Evolutionary conservation across 257 asterid genomes (phyloP), one percentile per base, ranked within the genome.

Genomic region (Ballota nigra): DNA sequence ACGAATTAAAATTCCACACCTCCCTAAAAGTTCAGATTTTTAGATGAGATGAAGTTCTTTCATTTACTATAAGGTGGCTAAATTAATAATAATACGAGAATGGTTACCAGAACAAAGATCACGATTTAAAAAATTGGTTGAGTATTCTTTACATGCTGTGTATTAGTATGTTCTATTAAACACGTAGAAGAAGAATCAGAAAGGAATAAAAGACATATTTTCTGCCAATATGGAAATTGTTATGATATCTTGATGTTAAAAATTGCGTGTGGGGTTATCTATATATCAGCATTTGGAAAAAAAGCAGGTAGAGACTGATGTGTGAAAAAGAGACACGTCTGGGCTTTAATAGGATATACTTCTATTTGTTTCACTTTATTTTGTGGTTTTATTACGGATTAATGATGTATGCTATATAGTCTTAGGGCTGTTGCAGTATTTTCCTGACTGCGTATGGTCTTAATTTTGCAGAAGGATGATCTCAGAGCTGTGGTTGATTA

Each of bases 401-500:
- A 62, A 16, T 22, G 15, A 15, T 20, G 3, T 29, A 20, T 68
- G 63, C 64, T 19, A 13, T 34, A 33, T 11, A 28, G 33, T 59
- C 40, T 28, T 33, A 7, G 12, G 12, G 43, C 12, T 36, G 12
- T 36, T 36, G 43, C 43, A 36, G 12, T 62, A 43, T 61, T 22
- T 16, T 72, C 19, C 52, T 66, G 65, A 36, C 43, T 9, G 43
- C 43, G 78, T 64, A 23, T 68, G 69, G 73, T 73, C 67, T 68
- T 77, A 43, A 69, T 67, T 73, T 74, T 81, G 73, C 90, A 92
- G 98, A 92, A 84, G 72, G 97, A 88, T 73, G 98, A 92, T 83
- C 95, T 92, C 66, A 87, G 66, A 83, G 90, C 96, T 23, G 98
- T 85, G 59, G 97, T 92, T 71, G 84, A 92, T 57, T 84, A 87